Conservation (phyloP, 306 rosid species). For the Castanea mollissima region DNA sequence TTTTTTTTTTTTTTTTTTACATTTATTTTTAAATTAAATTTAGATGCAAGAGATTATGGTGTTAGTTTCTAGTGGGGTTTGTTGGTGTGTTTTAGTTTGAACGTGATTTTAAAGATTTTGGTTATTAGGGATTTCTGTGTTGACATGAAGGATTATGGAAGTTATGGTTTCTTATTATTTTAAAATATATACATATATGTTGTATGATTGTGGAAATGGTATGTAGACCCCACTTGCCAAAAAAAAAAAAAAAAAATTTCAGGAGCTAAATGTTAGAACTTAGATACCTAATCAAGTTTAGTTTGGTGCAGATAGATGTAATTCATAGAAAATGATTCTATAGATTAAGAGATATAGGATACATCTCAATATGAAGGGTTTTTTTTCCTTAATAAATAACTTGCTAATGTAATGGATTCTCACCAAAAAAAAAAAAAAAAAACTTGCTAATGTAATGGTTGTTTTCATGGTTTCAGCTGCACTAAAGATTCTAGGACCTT, state of each 20-base stretch:
- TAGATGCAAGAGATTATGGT: not conserved
- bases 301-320: not conserved
- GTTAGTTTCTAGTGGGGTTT: not conserved
- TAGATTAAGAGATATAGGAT: too few species aligned
- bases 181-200: not conserved
- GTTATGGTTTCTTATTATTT: not conserved
- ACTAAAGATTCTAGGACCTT: not conserved
- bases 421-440: too few species aligned
- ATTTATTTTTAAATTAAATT: not conserved
- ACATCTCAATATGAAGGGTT: too few species aligned
- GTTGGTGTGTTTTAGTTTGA: not conserved
- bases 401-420: not conserved
- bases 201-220: not conserved
- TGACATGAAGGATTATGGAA: not conserved
- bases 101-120: not conserved
- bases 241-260: not conserved
- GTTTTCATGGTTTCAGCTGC: constrained; percentile 13
- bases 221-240: not conserved
- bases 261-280: not conserved
- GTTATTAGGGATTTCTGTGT: not conserved
- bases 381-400: too few species aligned
- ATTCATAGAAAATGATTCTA: not conserved
- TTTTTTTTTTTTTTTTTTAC: not conserved
- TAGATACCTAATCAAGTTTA: not conserved
- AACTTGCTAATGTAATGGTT: not conserved